Base-by-base conservation (phyloP, 108 stramenopile species). In the Skeletonema marinoi region DNA sequence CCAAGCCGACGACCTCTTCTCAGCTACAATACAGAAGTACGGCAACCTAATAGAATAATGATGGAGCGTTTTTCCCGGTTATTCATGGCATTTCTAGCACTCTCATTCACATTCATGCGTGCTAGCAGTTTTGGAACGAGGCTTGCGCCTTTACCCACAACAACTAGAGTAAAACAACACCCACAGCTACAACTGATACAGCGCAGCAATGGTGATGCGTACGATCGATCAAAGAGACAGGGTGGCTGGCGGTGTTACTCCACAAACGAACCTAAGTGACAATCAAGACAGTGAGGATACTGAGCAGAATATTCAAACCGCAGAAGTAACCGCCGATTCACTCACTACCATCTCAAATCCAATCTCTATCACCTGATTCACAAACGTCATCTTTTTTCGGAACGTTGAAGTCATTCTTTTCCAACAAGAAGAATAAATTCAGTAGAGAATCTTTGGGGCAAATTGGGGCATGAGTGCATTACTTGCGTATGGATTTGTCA, bases 401-500 rank as follows among this genome's bases (percentile, higher is more conserved):
- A 9, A 10, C 54, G 1, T 7, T 73, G 21, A 63, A 42, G 31
- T 31, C 25, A 19, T 59, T 58, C 48, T 74, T 48, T 41, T 54
- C 60, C 46, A 54, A 66, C 65, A 74, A 65, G 56, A 44, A 48
- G 50, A 56, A 56, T 56, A 74, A 66, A 50, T 68, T 73, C 62
- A 79, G 63, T 56, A 66, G 62, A 69, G 81, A 93, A 64, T 77
- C 81, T 63, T 70, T 97, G 31, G 83, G 89, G 44, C n/a, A 92
- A 93, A 74, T 64, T 95, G 75, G 96, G 94, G 4, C n/a, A 78
- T 93, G 59, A 86, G 89, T 39, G 92, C 90, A 2, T 46, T 94
- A 3, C 73, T 98, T 44, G 89, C 92, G 31, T 98, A 98, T 81
- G 96, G 96, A 56, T 95, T 91, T 71, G 96, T 98, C 31, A 88